Evolutionary conservation across 2,329 filamentous ascomycete species (phyloP).

Genomic region (Zymoseptoria tritici): DNA sequence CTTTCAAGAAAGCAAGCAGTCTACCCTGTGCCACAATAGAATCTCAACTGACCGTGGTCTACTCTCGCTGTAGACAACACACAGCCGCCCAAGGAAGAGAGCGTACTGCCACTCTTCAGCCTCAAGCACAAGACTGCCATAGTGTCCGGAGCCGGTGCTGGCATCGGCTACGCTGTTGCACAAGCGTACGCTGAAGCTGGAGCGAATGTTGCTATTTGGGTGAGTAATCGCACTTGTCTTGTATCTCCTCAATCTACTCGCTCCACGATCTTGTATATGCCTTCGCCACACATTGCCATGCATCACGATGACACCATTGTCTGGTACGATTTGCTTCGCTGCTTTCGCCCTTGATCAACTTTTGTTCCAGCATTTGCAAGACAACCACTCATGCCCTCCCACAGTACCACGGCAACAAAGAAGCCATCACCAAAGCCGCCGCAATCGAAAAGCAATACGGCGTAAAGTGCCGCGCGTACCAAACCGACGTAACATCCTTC

Average conservation of each 20-base stretch:
- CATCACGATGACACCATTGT: background rate
- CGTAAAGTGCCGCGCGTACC: conserved; percentile 52
- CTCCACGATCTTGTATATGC: no score
- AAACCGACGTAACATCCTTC: conserved; percentile 53
- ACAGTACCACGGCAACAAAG: conserved; percentile 33
- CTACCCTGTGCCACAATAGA: background rate
- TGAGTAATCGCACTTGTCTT: background rate
- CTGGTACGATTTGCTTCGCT: no score
- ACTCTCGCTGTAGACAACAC: conserved; percentile 24
- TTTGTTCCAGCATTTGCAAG: background rate
- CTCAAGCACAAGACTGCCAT: conserved; percentile 31
- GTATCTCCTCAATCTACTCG: no score
- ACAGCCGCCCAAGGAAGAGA: conserved; percentile 21
- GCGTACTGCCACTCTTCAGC: conserved; percentile 26
- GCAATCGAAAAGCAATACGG: conserved; percentile 29
- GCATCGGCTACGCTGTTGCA: conserved; percentile 30
- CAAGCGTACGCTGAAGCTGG: conserved; percentile 33
- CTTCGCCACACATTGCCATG: no score
- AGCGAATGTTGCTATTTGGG: conserved; percentile 39
- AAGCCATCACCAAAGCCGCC: conserved; percentile 26
- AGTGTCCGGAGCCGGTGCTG: conserved; percentile 30
- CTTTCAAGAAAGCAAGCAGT: conserved; percentile 22
- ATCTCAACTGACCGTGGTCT: background rate
- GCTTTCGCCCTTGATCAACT: no score
- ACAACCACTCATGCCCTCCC: background rate